Base-by-base conservation (phyloP, 352 stramenopile genomes). In the Phytopythium vexans region DNA sequence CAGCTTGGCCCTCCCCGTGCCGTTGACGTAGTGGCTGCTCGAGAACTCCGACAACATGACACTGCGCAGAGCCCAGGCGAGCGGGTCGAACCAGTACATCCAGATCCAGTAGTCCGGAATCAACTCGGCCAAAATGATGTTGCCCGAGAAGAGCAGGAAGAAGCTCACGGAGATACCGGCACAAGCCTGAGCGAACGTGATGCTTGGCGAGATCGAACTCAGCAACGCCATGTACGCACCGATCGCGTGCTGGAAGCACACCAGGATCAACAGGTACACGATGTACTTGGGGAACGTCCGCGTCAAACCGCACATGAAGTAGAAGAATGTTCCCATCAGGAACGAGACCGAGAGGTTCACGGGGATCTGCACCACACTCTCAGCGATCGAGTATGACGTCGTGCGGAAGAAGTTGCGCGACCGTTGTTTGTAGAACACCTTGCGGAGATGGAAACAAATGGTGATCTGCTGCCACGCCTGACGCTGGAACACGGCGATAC, bases 361-460 rank as follows among this genome's bases (percentile, higher is more conserved):
- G 15, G 77, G 62, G 33, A 79, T 69, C 46, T 77, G 62, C 33
- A 86, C 59, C 34, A 80, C 60, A 39, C 55, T 64, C 34, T 75
- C 63, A 4, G 70, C 84, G 44, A 94, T 68, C 4, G 82, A 65
- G 53, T 94, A 96, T 32, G 79, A 76, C 4, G 74, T 62, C 32
- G 85, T 80, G 1, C 77, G 74, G 59, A 92, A 96, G 61, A 94
- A 96, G 58, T 93, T 95, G 38, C 73, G 67, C 27, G 85, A 73
- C 0, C 71, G 65, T 35, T 95, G 88, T 59, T 94, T 95, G 73
- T 95, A 95, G 63, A 92, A 96, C 0, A 95, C 83, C 7, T 71
- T 71, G 11, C 88, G 80, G 35, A 94, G 21, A 74, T 80, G 70
- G 49, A 84, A 83, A n/a, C 65, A 58, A 32, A 88, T 85, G 16